Evolutionary conservation across 2,329 filamentous ascomycete genomes (phyloP).

Genomic region (Fusarium coicis): DNA sequence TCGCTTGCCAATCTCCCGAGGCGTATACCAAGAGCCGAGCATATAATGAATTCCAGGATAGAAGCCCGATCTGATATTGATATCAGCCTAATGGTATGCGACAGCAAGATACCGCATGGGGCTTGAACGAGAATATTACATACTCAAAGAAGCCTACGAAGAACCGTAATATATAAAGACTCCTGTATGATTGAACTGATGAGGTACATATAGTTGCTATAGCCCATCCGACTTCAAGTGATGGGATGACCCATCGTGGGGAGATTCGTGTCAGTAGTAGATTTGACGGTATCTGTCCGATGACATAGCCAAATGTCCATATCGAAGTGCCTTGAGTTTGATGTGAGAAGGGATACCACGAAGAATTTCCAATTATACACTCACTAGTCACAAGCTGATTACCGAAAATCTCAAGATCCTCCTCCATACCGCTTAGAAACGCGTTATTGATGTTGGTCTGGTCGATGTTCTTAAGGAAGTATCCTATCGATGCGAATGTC

Average conservation of each 20-base stretch:
- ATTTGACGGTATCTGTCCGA: constrained; percentile 43
- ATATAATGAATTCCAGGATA: constrained; percentile 53
- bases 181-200: constrained; percentile 3
- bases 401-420: neutral
- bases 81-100: constrained; percentile 44
- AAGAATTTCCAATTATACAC: neutral
- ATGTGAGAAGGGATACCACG: neutral
- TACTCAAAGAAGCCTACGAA: constrained; percentile 37
- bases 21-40: constrained; percentile 38
- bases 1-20: constrained; percentile 35
- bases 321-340: constrained; percentile 17
- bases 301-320: constrained; percentile 39
- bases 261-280: constrained; percentile 33
- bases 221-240: constrained; percentile 20
- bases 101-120: neutral
- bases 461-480: constrained; percentile 1
- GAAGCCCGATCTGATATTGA: constrained; percentile 57
- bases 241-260: constrained; percentile 13
- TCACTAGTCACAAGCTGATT: constrained; percentile 2
- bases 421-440: neutral
- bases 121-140: fast-evolving
- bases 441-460: constrained; percentile 2
- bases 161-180: constrained; percentile 28
- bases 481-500: neutral
- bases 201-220: constrained; percentile 14